Conservation (phyloP, 23 red algal species). For the Gracilaria domingensis region DNA sequence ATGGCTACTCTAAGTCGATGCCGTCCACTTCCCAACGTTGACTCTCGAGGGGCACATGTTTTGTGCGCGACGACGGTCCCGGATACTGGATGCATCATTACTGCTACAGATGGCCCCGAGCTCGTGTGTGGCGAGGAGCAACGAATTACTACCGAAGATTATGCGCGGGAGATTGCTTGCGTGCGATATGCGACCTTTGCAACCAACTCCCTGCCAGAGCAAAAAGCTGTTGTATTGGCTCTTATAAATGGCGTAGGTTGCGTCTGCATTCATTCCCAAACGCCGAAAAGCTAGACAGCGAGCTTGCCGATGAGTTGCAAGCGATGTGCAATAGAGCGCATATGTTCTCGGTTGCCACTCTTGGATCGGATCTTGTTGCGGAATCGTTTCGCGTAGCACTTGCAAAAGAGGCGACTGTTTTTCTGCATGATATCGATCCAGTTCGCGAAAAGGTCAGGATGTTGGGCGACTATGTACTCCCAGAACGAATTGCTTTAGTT, state of each 20-base stretch:
- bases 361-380: constrained; percentile 58
- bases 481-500: constrained; percentile 30
- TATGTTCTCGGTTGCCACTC: constrained; percentile 60
- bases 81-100: background rate
- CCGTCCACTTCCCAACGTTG: constrained; percentile 26
- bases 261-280: constrained; percentile 47
- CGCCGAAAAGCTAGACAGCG: constrained; percentile 26
- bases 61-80: constrained; percentile 47
- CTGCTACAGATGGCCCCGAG: constrained; percentile 44
- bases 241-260: constrained; percentile 39
- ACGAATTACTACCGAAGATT: constrained; percentile 11
- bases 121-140: constrained; percentile 32
- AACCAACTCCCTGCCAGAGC: constrained; percentile 38
- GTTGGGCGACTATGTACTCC: constrained; percentile 38
- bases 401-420: constrained; percentile 34
- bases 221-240: constrained; percentile 40
- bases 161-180: constrained; percentile 35
- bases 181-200: constrained; percentile 33
- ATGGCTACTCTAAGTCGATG: constrained; percentile 51
- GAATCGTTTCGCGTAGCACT: constrained; percentile 63
- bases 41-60: constrained; percentile 44
- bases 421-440: constrained; percentile 50
- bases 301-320: constrained; percentile 37
- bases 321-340: constrained; percentile 37
- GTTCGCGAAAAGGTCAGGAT: constrained; percentile 34